phyloP scores from a whole-genome alignment of 768 basidiomycete species.

The Kwoniella shandongensis region DNA sequence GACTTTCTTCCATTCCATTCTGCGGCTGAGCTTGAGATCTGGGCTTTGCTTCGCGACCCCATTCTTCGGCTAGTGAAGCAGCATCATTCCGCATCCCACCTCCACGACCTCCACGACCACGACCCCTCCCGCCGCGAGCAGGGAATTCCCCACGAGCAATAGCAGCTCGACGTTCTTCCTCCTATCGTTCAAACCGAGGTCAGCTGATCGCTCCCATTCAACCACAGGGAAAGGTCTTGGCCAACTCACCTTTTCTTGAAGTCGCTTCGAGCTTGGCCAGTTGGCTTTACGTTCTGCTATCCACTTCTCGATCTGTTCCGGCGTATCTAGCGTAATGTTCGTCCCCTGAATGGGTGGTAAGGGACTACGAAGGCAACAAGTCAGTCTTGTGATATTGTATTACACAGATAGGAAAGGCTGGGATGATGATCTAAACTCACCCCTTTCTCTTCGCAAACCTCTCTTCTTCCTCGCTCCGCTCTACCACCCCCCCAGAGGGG shows the following conservation, averaged over 20 bases:
- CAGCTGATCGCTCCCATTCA: not conserved
- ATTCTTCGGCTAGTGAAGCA: constrained; percentile 22
- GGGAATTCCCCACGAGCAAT: constrained; percentile 68
- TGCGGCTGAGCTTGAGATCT: too few species aligned
- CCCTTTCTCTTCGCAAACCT: constrained; percentile 44
- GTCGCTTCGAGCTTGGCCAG: constrained; percentile 70
- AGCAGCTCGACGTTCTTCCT: constrained; percentile 73
- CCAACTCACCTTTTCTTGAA: constrained; percentile 66
- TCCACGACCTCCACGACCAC: constrained; percentile 8
- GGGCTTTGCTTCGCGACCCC: constrained; percentile 13
- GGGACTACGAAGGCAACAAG: constrained; percentile 22
- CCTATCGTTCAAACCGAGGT: constrained; percentile 47
- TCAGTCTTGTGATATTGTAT: not conserved
- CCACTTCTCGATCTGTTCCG: constrained; percentile 80
- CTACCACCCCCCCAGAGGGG: constrained; percentile 38
- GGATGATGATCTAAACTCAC: too few species aligned
- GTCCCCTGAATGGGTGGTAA: constrained; percentile 62
- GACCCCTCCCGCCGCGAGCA: constrained; percentile 1
- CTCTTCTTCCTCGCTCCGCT: constrained; percentile 49
- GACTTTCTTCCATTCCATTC: too few species aligned
- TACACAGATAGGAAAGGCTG: not conserved
- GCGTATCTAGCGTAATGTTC: constrained; percentile 70
- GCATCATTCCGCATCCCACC: constrained; percentile 17
- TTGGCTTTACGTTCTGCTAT: constrained; percentile 81
- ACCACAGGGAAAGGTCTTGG: not conserved